Evolutionary conservation across 177 flowering plant genomes (phyloP), one percentile per base, ranked within the genome.

Genomic region (Vitis hybrid): DNA sequence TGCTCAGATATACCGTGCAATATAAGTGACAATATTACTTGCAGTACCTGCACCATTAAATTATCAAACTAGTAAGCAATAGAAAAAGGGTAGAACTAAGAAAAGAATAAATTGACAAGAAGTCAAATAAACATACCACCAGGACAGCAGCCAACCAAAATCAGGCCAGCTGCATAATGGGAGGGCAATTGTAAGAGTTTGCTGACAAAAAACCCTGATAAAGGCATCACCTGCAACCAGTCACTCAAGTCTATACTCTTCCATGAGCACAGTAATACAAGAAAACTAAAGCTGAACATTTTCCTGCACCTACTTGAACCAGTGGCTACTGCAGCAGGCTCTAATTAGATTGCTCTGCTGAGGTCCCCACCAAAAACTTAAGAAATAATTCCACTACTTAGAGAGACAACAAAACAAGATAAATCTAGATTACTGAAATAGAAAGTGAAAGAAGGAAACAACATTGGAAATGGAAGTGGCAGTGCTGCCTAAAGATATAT

Each of bases 141-240:
- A 21, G 98, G 98, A 70, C 97, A 94, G 82, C 97, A 94, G 26
- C 82, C 91, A 67, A 92, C 98, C 79, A 94, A 81, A 75, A 92
- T 94, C 65, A 92, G 77, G 71, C 98, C 98, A 70, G 97, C 97
- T 55, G 97, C 97, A 83, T 91, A 94, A 81, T 94, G 66, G 23
- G 97, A 82, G 52, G 97, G 98, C 73, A 94, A 66, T 51, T 74
- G 80, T 59, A 94, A 81, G 64, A 92, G 89, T 80, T 89, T 91
- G 88, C 97, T 92, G 61, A 92, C 84, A 67, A 86, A 73, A 75
- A 65, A 89, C 23, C 88, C 97, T 3, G 97, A 94, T 67, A 92
- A 72, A 60, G 97, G 98, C 97, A 94, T 94, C 72, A 94, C 84
- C 98, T 94, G 82, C 65, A 75, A 80, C 52, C 55, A 62, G 56